A percentile compares a stretch with the other conserved stretches of the same genome.
Evolutionary conservation across 768 basidiomycete species (phyloP).

Genomic region (Polyporus arcularius): DNA sequence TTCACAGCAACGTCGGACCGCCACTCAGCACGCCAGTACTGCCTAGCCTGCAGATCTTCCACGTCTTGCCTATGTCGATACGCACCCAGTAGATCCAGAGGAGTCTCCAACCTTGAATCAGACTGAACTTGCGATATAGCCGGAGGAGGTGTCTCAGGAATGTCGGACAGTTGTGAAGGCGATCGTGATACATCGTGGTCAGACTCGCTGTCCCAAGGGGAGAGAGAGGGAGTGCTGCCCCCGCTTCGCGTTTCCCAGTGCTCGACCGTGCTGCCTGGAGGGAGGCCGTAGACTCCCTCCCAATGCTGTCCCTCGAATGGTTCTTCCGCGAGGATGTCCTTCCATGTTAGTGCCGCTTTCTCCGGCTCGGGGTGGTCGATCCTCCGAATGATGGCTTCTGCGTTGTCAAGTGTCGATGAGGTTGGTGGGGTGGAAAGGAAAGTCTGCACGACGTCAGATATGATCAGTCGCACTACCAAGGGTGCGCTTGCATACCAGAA

Average conservation of each 20-base stretch:
- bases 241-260: constrained; percentile 48
- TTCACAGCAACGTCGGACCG: constrained; percentile 43
- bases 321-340: constrained; percentile 77
- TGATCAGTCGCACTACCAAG: background rate
- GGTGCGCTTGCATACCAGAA: constrained; percentile 48
- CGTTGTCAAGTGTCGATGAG: constrained; percentile 48
- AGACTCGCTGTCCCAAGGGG: constrained; percentile 42
- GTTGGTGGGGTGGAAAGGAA: constrained; percentile 57
- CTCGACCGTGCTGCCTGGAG: constrained; percentile 47
- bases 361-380: constrained; percentile 44
- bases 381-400: constrained; percentile 52
- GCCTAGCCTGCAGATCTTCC: constrained; percentile 61
- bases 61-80: constrained; percentile 53
- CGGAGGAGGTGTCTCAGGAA: constrained; percentile 7
- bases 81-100: constrained; percentile 19
- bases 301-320: constrained; percentile 87
- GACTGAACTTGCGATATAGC: background rate
- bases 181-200: constrained; percentile 20
- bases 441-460: constrained; percentile 40
- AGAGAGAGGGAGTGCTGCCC: constrained; percentile 68
- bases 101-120: background rate
- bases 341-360: constrained; percentile 62
- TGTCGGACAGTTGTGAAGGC: constrained; percentile 16
- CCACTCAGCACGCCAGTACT: constrained; percentile 80
- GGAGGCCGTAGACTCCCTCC: constrained; percentile 68